Evolutionary conservation across 805 yeast species (phyloP).

Genomic region (Monosporozyma siamensis): DNA sequence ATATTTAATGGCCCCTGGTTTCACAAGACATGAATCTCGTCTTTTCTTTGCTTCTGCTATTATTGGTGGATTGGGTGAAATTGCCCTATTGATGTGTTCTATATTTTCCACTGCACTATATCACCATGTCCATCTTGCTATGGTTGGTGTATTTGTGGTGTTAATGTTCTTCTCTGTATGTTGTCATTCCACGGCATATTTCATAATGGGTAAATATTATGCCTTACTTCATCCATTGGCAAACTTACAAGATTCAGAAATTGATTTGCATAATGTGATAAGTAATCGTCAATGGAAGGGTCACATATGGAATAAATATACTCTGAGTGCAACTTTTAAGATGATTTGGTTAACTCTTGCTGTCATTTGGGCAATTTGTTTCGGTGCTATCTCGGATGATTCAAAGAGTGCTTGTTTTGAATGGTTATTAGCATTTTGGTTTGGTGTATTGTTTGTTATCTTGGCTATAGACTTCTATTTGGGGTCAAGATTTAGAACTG

Average conservation of each 20-base stretch:
- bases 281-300: constrained; percentile 24
- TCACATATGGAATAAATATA: constrained; percentile 34
- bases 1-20: constrained; percentile 33
- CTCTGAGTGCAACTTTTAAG: constrained; percentile 46
- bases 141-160: constrained; percentile 67
- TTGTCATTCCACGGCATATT: constrained; percentile 38
- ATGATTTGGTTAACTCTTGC: constrained; percentile 59
- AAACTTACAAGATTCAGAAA: constrained; percentile 9
- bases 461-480: constrained; percentile 65
- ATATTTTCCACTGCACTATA: constrained; percentile 57
- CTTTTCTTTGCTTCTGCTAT: constrained; percentile 35
- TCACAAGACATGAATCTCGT: constrained; percentile 31
- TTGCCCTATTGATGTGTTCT: constrained; percentile 66
- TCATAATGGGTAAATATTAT: constrained; percentile 39
- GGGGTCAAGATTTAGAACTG: constrained; percentile 35
- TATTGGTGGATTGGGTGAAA: constrained; percentile 49
- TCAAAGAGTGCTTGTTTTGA: constrained; percentile 60
- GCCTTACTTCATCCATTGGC: constrained; percentile 31
- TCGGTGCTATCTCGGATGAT: constrained; percentile 41
- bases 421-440: constrained; percentile 84
- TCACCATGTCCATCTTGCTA: constrained; percentile 48
- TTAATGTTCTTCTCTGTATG: constrained; percentile 48
- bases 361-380: constrained; percentile 56
- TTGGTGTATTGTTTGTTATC: constrained; percentile 56
- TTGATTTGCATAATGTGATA: not conserved